These are phyloP conservation scores for Paramarasmius palmivorus DNA, from an alignment of 1,284 basidiomycete genomes.

Conservation along the genomic window DNA sequence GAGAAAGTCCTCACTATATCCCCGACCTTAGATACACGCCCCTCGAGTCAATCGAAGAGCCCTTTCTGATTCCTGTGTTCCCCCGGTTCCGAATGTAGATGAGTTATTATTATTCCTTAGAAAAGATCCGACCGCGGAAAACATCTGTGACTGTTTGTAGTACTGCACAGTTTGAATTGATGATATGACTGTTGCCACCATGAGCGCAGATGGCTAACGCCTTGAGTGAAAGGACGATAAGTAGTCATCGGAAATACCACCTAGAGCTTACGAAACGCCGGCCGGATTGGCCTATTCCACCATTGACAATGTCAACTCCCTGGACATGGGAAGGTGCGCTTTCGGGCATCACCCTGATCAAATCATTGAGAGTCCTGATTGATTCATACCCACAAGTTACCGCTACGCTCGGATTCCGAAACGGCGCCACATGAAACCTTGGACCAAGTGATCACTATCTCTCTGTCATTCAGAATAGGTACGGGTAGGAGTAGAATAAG, in stretches of 20 bases:
- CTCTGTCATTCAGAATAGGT: background rate
- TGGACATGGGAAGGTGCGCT: background rate
- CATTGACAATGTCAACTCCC: no score
- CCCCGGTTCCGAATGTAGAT: conserved; percentile 3
- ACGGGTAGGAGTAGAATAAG: background rate
- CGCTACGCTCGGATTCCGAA: conserved; percentile 2
- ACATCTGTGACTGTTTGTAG: background rate
- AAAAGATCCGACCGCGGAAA: conserved; percentile 1
- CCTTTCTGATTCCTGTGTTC: background rate
- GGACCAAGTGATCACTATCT: conserved; percentile 2
- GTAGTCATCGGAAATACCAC: background rate
- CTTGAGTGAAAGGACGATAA: background rate
- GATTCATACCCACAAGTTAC: background rate
- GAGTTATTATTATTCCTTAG: background rate
- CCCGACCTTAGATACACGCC: no score
- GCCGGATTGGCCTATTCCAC: background rate
- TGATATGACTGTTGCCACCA: background rate
- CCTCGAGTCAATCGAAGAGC: background rate
- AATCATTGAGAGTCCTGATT: background rate
- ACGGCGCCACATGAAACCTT: background rate
- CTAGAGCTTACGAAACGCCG: background rate
- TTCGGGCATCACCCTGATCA: conserved; percentile 4
- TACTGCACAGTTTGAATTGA: background rate
- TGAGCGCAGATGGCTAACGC: background rate
- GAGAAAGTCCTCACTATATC: no score